These are phyloP conservation scores for Saccharomycopsis amapae DNA, from an alignment of 805 yeast species.

Conservation along the genomic window DNA sequence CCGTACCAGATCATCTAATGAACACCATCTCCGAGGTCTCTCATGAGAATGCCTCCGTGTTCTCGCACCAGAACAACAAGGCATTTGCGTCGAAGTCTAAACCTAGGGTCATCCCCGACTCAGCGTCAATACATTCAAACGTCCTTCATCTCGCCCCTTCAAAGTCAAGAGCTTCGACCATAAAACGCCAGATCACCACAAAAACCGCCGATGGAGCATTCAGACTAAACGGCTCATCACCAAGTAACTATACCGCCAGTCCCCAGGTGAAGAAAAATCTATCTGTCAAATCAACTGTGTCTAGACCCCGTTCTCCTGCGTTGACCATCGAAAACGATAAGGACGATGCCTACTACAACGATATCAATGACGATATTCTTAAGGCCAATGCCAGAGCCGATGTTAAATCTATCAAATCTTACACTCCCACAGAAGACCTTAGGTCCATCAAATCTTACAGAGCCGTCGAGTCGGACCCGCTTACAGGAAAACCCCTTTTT, in stretches of 20 bases:
- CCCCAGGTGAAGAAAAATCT: too few species aligned
- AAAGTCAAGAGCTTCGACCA: slow-evolving; percentile 4
- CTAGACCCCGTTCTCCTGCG: slow-evolving; percentile 12
- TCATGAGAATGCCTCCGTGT: too few species aligned
- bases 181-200: slow-evolving; percentile 47
- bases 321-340: slow-evolving; percentile 6
- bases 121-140: slow-evolving; percentile 4
- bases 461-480: slow-evolving; percentile 16
- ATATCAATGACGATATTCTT: slow-evolving; percentile 16
- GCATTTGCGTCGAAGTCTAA: too few species aligned
- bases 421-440: slow-evolving; percentile 3
- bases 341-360: slow-evolving; percentile 16
- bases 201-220: slow-evolving; percentile 74
- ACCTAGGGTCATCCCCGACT: slow-evolving; percentile 5
- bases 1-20: too few species aligned
- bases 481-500: slow-evolving; percentile 18
- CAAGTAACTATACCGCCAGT: background rate
- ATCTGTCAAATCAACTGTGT: background rate
- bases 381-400: slow-evolving; percentile 18
- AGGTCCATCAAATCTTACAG: slow-evolving; percentile 10
- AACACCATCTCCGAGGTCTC: too few species aligned
- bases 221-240: slow-evolving; percentile 1
- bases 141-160: slow-evolving; percentile 11
- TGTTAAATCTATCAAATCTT: slow-evolving; percentile 15
- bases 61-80: too few species aligned